Conservation (phyloP, 768 basidiomycete species). For the Tricholoma bakamatsutake region DNA sequence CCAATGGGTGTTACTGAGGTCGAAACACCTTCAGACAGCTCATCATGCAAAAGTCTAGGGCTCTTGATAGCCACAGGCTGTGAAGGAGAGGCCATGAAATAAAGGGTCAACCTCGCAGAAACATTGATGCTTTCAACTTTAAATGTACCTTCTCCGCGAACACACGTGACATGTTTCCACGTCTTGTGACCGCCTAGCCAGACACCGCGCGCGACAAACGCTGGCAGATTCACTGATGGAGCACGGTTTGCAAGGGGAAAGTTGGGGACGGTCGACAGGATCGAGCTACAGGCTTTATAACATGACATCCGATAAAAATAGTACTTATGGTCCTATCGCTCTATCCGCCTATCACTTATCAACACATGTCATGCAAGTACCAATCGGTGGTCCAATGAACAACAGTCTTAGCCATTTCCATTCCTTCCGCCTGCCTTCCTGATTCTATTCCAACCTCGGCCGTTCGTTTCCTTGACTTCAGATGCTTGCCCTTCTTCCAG, state of each 20-base stretch:
- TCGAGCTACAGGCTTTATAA: neutral
- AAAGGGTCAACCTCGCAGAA: slow-evolving; percentile 7
- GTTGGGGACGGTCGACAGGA: neutral
- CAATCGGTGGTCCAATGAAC: slow-evolving; percentile 45
- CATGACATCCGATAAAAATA: neutral
- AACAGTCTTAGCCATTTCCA: slow-evolving; percentile 40
- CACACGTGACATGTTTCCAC: slow-evolving; percentile 1
- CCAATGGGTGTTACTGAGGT: slow-evolving; percentile 39
- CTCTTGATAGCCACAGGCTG: slow-evolving; percentile 47
- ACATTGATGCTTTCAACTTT: neutral
- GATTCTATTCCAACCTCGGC: slow-evolving; percentile 31
- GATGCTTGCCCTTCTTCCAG: slow-evolving; percentile 39
- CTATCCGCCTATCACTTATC: neutral
- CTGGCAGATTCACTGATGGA: too few relatives aligned
- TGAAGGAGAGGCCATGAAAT: slow-evolving; percentile 48
- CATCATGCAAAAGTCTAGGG: slow-evolving; percentile 18
- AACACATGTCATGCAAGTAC: slow-evolving; percentile 15
- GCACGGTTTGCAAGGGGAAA: neutral
- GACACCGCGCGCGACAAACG: too few relatives aligned
- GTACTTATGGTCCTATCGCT: neutral
- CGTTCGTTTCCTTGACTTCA: slow-evolving; percentile 42
- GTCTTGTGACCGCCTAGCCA: neutral
- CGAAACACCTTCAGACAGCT: slow-evolving; percentile 14
- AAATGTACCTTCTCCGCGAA: slow-evolving; percentile 2
- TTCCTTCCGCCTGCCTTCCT: slow-evolving; percentile 36